Conservation (phyloP, 108 stramenopile species). For the Fistulifera pelliculosa region DNA sequence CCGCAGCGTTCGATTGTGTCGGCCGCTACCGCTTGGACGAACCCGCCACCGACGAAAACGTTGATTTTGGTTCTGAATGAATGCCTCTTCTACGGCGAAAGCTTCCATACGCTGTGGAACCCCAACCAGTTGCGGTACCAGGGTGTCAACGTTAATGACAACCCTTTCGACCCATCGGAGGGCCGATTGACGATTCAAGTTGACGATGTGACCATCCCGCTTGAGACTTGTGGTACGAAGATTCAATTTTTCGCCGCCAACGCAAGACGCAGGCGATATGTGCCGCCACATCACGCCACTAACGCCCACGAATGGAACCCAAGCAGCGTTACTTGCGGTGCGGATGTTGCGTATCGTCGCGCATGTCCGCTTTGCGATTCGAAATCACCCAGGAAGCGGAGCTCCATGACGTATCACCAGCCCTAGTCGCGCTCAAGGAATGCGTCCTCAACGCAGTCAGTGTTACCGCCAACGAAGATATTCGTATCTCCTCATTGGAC, state of each 20-base stretch:
- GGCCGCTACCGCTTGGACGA: neutral
- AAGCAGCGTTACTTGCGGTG: too few species aligned
- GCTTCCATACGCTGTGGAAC: neutral
- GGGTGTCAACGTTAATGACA: neutral
- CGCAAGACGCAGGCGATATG: neutral
- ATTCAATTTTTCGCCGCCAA: neutral
- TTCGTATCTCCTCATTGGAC: too few species aligned
- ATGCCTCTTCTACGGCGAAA: neutral
- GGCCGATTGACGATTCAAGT: neutral
- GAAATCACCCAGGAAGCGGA: too few species aligned
- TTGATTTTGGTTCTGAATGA: neutral
- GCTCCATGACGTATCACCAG: too few species aligned
- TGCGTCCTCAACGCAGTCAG: too few species aligned
- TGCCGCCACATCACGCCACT: neutral
- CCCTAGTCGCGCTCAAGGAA: too few species aligned
- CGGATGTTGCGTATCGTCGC: too few species aligned
- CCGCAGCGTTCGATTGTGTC: neutral
- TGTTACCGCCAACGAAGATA: too few species aligned
- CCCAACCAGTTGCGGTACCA: neutral
- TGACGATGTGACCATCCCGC: neutral
- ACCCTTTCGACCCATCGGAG: neutral
- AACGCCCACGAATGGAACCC: neutral
- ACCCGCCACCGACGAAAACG: neutral
- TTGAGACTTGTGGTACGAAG: neutral
- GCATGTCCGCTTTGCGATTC: too few species aligned